Base-by-base conservation (phyloP, 106 monocot species). In the Allium sativum region DNA sequence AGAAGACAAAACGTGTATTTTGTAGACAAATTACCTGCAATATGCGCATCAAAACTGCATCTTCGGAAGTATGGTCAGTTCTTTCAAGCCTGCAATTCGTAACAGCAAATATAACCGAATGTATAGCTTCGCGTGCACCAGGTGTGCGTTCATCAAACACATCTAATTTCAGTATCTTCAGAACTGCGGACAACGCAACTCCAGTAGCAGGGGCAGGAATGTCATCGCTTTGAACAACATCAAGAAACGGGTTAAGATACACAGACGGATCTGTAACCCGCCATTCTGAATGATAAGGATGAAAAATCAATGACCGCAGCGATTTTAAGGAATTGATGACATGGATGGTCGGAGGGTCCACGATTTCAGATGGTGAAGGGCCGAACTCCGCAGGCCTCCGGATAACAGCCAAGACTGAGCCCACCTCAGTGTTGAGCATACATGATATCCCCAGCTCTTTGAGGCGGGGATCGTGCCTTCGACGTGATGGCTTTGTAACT, bases 361-460 rank as follows among this genome's bases (percentile, higher is more conserved):
- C 47, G 18, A 66, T 66, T 9, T 52, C 70, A 3, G 44, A 9
- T 12, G 59, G 18, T 0, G 72, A 61, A 9, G 20, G 62, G 7
- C 12, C 14, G 19, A 42, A 19, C 20, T 40, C 17, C 40, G 40
- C 16, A 12, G 40, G 41, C 2, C 84, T 72, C 9, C 95, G 95
- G 70, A 95, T 90, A 19, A 80, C 87, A 22, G 95, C 90, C 12
- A 95, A 75, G 45, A 95, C 74, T 42, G 90, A 74, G 51, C 81
- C 79, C 9, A 84, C 87, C 73, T 96, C 95, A 0, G 95, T 84
- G 74, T 84, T 90, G 66, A 96, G 84, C 84, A 90, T 87, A 82
- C 90, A 96, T n/a, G 90, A 96, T 61, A 96, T 56, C 66, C 82
- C 81, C 5, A 77, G 52, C 21, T 96, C 83, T 12, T 70, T 70